A percentile compares a stretch with the other conserved stretches of the same genome.
phyloP scores from a whole-genome alignment of 257 asterid genomes.

The Lantana camara region DNA sequence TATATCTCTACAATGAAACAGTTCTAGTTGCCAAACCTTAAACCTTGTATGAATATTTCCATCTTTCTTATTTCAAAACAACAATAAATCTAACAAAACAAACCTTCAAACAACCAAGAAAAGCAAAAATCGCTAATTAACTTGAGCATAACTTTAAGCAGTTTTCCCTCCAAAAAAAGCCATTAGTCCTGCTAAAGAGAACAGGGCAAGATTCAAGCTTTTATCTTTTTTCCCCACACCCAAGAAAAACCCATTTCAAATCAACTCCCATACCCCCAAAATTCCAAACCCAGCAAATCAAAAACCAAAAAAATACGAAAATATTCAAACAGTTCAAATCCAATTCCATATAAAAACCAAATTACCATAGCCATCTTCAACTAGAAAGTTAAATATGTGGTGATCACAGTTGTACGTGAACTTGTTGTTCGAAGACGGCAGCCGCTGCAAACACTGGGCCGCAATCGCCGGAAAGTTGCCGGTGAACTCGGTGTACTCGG shows the following conservation, averaged over 20 bases:
- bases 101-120: slow-evolving; percentile 21
- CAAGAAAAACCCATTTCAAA: slow-evolving; percentile 41
- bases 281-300: slow-evolving; percentile 27
- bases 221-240: slow-evolving; percentile 45
- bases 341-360: not conserved
- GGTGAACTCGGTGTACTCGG: slow-evolving; percentile 87
- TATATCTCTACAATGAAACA: not conserved
- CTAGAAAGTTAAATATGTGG: slow-evolving; percentile 73
- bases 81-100: slow-evolving; percentile 20
- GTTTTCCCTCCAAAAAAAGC: not conserved
- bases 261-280: slow-evolving; percentile 20
- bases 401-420: slow-evolving; percentile 79
- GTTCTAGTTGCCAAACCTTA: not conserved
- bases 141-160: no score
- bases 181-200: slow-evolving; percentile 19
- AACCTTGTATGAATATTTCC: not conserved
- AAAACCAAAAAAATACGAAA: not conserved
- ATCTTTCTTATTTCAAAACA: not conserved
- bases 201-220: slow-evolving; percentile 31
- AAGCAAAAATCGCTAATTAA: slow-evolving; percentile 13
- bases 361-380: slow-evolving; percentile 79
- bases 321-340: slow-evolving; percentile 17
- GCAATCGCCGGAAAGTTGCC: slow-evolving; percentile 91
- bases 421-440: slow-evolving; percentile 71
- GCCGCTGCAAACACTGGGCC: slow-evolving; percentile 72